These are phyloP conservation scores for Piper betle DNA, from an alignment of 164 flowering plant species.

Conservation along the genomic window DNA sequence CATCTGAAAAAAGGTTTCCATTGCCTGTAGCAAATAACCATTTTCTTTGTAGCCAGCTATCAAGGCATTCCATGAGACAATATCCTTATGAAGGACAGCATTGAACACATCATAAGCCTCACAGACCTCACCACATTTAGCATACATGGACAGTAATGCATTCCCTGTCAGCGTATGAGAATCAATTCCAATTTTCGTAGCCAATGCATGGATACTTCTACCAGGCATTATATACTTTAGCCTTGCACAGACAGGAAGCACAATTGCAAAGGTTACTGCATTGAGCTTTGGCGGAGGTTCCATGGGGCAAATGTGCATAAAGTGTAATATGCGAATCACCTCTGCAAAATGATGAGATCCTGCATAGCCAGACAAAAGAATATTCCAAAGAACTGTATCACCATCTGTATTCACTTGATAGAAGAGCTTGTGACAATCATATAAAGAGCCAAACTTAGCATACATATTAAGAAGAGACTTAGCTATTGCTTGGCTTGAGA, in stretches of 20 bases:
- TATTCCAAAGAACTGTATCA: slow-evolving; percentile 72
- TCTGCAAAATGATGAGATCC: slow-evolving; percentile 17
- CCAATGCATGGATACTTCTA: slow-evolving; percentile 41
- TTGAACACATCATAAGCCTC: slow-evolving; percentile 40
- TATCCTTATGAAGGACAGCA: slow-evolving; percentile 40
- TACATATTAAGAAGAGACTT: slow-evolving; percentile 74
- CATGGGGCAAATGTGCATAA: slow-evolving; percentile 23
- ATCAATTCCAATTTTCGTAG: slow-evolving; percentile 45
- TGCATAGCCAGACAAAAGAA: slow-evolving; percentile 49
- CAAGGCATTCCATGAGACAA: slow-evolving; percentile 76
- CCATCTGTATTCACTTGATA: slow-evolving; percentile 13
- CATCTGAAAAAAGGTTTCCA: slow-evolving; percentile 39
- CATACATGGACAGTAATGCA: slow-evolving; percentile 65
- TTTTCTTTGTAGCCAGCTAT: slow-evolving; percentile 64
- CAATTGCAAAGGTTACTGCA: slow-evolving; percentile 40
- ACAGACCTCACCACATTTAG: slow-evolving; percentile 34
- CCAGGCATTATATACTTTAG: slow-evolving; percentile 25
- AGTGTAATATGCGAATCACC: slow-evolving; percentile 29
- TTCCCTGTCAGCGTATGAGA: slow-evolving; percentile 62
- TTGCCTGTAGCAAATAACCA: slow-evolving; percentile 27
- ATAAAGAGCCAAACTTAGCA: slow-evolving; percentile 45
- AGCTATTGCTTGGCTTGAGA: slow-evolving; percentile 22
- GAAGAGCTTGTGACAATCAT: slow-evolving; percentile 38
- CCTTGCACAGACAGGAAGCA: slow-evolving; percentile 58
- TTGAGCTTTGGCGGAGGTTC: slow-evolving; percentile 44